Percentiles rank a stretch among this genome's conserved stretches.
Conservation (phyloP, 352 stramenopile species). For the Globisporangium spiculum region DNA sequence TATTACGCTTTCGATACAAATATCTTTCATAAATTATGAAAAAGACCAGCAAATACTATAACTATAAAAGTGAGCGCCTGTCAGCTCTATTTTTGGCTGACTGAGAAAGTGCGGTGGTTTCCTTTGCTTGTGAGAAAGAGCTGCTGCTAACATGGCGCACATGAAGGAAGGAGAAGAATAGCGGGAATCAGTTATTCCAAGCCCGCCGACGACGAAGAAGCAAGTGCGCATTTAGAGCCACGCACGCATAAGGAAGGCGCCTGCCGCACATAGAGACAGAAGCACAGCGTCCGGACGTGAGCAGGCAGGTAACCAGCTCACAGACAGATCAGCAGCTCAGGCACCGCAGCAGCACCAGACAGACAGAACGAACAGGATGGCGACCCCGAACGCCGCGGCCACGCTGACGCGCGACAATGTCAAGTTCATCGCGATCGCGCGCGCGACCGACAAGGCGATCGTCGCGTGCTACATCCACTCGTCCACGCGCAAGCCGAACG, state of each 20-base stretch:
- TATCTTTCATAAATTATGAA: too few species aligned
- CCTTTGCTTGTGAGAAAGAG: not conserved
- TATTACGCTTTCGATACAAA: not conserved
- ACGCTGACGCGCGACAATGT: constrained; percentile 76
- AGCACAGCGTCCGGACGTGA: not conserved
- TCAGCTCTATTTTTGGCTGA: not conserved
- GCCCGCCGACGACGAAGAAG: not conserved
- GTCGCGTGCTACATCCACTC: constrained; percentile 76
- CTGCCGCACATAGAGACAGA: constrained; percentile 5
- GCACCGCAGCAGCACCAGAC: constrained; percentile 5
- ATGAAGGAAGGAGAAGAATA: not conserved
- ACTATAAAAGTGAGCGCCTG: not conserved
- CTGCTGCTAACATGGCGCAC: not conserved
- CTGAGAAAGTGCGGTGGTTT: not conserved
- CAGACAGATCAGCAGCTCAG: constrained; percentile 4
- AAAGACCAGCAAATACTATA: not conserved
- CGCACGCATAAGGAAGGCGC: not conserved
- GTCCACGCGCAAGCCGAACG: constrained; percentile 39
- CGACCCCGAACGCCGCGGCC: constrained; percentile 22
- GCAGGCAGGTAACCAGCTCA: not conserved
- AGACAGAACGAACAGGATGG: constrained; percentile 12
- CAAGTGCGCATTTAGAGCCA: not conserved
- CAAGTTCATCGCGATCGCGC: constrained; percentile 82
- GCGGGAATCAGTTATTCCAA: constrained; percentile 1
- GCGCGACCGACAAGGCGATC: constrained; percentile 78